A percentile compares a stretch with the other conserved stretches of the same genome.
Conservation (phyloP, 441 rosid species). For the Daphne laureola region DNA sequence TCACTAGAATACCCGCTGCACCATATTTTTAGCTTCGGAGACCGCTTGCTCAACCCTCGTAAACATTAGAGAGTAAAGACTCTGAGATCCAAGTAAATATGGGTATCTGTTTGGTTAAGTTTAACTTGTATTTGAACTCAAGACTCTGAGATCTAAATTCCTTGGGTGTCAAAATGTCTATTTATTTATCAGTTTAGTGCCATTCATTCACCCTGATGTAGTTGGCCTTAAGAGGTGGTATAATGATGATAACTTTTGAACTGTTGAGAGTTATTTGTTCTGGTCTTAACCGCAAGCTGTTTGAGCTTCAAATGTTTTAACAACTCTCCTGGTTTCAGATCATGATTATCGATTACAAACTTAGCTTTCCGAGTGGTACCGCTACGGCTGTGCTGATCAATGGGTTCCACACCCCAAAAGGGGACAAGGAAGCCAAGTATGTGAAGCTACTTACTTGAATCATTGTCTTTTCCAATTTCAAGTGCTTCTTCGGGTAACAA, state of each 20-base stretch:
- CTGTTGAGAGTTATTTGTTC: too few relatives aligned
- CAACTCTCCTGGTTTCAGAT: conserved; percentile 35
- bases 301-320: too few relatives aligned
- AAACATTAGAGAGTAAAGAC: too few relatives aligned
- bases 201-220: not conserved
- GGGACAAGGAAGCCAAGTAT: conserved; percentile 51
- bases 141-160: too few relatives aligned
- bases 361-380: conserved; percentile 64
- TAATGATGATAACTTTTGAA: too few relatives aligned
- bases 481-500: not conserved
- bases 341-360: conserved; percentile 75
- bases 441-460: not conserved
- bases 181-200: too few relatives aligned
- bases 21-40: not conserved
- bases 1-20: not conserved
- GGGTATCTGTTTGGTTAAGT: too few relatives aligned
- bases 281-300: too few relatives aligned
- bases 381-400: conserved; percentile 73
- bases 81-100: too few relatives aligned
- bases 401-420: conserved; percentile 63
- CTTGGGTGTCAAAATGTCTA: not conserved
- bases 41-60: not conserved
- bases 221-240: not conserved
- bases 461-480: not conserved
- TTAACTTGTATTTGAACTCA: too few relatives aligned